A percentile compares a stretch with the other conserved stretches of the same genome.
phyloP scores from a whole-genome alignment of 2,329 filamentous ascomycete genomes.

The Beauveria caledonica region DNA sequence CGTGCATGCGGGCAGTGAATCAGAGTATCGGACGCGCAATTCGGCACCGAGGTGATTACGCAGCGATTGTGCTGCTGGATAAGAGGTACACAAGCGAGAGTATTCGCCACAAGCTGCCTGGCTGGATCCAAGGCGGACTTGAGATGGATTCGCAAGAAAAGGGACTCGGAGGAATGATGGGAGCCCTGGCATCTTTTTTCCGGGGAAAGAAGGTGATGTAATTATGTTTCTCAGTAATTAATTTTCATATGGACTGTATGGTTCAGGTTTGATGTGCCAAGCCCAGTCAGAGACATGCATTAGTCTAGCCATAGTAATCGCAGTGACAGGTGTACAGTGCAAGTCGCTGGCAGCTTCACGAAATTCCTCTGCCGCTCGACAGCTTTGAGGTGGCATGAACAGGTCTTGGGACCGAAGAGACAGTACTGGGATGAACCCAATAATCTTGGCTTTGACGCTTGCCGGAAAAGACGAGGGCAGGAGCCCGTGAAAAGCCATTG shows the following conservation, averaged over 20 bases:
- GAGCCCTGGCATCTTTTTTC: conserved; percentile 49
- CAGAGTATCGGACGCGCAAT: conserved; percentile 93
- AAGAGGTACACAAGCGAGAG: conserved; percentile 64
- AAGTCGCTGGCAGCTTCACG: no score
- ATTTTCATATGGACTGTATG: neutral
- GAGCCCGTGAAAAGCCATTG: no score
- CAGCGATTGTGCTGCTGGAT: conserved; percentile 80
- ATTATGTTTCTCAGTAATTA: neutral
- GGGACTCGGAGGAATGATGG: conserved; percentile 51
- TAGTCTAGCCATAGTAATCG: no score
- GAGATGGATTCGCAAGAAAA: conserved; percentile 38
- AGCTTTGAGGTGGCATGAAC: no score
- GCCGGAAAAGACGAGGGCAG: no score
- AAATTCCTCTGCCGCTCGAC: no score
- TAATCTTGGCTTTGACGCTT: no score
- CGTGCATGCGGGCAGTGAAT: conserved; percentile 94
- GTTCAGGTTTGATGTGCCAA: no score
- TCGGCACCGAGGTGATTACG: conserved; percentile 80
- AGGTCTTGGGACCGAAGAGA: no score
- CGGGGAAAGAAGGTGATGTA: conserved; percentile 33
- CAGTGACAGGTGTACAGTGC: no score
- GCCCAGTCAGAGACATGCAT: no score
- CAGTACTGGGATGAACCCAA: no score
- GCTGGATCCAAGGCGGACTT: conserved; percentile 76
- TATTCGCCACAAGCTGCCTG: conserved; percentile 72